Conservation (phyloP, 305 asterid species). For the Plantago coronopus region DNA sequence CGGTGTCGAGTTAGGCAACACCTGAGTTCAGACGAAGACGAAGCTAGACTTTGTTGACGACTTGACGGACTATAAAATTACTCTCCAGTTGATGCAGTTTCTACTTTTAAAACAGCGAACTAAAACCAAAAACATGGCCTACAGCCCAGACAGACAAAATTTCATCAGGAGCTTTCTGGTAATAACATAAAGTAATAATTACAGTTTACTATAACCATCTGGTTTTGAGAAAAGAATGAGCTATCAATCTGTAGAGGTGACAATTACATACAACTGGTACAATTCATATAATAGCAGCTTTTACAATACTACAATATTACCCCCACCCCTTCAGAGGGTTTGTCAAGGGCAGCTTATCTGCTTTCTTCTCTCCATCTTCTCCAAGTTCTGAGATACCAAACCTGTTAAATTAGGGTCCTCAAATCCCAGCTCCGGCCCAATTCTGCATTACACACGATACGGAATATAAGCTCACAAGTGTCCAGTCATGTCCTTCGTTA, state of each 20-base stretch:
- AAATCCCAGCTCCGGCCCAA: conserved; percentile 71
- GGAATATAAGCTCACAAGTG: background rate
- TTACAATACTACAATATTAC: too few species aligned
- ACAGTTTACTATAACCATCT: background rate
- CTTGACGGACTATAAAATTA: too few species aligned
- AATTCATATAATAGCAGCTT: background rate
- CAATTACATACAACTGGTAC: conserved; percentile 4
- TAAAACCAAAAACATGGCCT: background rate
- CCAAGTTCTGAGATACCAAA: conserved; percentile 70
- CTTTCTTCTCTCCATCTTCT: conserved; percentile 63
- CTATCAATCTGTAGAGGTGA: background rate
- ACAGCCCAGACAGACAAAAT: background rate
- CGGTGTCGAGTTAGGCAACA: too few species aligned
- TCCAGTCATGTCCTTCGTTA: background rate
- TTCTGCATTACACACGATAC: conserved; percentile 39
- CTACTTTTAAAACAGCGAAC: too few species aligned
- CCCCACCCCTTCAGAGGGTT: conserved; percentile 12
- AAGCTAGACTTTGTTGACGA: too few species aligned
- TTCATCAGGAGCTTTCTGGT: background rate
- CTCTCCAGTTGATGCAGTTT: too few species aligned
- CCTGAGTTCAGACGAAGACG: too few species aligned
- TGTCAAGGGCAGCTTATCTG: conserved; percentile 55
- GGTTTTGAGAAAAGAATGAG: conserved; percentile 2
- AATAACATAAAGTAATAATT: background rate
- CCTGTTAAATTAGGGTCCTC: conserved; percentile 87